Evolutionary conservation across 139 green algal species (phyloP).

Genomic region (Asterochloris erici): DNA sequence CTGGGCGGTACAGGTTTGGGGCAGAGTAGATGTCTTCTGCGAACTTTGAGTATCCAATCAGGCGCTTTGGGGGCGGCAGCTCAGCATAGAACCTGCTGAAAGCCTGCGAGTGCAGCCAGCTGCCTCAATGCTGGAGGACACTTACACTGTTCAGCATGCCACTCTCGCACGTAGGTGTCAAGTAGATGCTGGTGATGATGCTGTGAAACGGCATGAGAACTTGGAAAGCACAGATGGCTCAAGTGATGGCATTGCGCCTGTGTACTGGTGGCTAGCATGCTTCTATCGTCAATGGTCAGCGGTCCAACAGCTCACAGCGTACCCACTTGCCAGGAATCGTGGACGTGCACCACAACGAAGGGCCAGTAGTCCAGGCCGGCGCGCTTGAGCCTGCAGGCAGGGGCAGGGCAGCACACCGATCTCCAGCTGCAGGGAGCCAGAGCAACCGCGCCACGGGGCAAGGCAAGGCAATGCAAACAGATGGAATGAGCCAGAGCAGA

Average conservation of each 20-base stretch:
- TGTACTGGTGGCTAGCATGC: too few relatives aligned
- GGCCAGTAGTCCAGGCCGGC: slow-evolving; percentile 88
- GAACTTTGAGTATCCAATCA: slow-evolving; percentile 79
- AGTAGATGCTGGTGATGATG: not conserved
- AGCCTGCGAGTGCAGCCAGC: not conserved
- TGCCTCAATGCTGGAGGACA: not conserved
- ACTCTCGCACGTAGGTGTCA: not conserved
- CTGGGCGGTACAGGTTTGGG: slow-evolving; percentile 56
- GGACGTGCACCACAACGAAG: slow-evolving; percentile 65
- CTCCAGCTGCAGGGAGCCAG: not conserved
- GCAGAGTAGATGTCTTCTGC: slow-evolving; percentile 48
- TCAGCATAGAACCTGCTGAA: slow-evolving; percentile 52
- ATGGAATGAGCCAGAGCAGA: not conserved
- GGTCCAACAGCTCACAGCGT: too few relatives aligned
- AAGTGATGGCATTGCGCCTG: too few relatives aligned
- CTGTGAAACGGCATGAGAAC: not conserved
- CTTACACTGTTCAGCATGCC: not conserved
- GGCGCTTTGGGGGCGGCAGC: slow-evolving; percentile 40
- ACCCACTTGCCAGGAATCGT: slow-evolving; percentile 63
- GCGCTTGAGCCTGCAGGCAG: slow-evolving; percentile 62
- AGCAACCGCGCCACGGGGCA: not conserved
- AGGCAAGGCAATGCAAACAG: not conserved
- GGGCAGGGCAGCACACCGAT: not conserved
- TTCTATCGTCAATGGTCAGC: too few relatives aligned
- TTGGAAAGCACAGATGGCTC: not conserved